These are phyloP conservation scores for Pichia manshurica DNA, from an alignment of 805 yeast species.

Conservation along the genomic window DNA sequence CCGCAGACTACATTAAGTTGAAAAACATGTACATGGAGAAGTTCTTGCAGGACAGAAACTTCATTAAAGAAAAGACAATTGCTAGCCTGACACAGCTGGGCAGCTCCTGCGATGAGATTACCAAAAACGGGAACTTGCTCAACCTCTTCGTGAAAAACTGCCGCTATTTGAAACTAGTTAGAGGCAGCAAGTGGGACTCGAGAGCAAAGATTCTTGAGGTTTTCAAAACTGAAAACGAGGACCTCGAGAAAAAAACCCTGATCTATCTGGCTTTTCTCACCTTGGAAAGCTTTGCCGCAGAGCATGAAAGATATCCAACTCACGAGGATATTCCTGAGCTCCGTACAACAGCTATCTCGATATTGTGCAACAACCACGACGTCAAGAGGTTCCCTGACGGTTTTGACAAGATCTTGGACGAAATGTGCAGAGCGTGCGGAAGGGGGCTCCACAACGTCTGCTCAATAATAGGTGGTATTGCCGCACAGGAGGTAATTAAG, in stretches of 20 bases:
- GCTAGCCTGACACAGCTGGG: constrained; percentile 27
- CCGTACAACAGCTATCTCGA: constrained; percentile 23
- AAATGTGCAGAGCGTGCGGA: constrained; percentile 37
- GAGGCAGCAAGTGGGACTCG: constrained; percentile 7
- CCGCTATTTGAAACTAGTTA: constrained; percentile 39
- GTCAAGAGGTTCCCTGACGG: constrained; percentile 29
- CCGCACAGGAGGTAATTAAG: constrained; percentile 79
- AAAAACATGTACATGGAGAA: constrained; percentile 54
- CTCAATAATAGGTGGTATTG: constrained; percentile 78
- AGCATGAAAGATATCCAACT: constrained; percentile 21
- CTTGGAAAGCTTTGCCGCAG: constrained; percentile 20
- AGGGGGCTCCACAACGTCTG: constrained; percentile 51
- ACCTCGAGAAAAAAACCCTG: constrained; percentile 11
- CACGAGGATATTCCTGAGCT: constrained; percentile 20
- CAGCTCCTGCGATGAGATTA: constrained; percentile 26
- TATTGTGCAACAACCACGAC: constrained; percentile 17
- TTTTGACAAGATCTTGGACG: constrained; percentile 35
- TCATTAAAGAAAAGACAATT: constrained; percentile 31
- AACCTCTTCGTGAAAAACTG: constrained; percentile 58
- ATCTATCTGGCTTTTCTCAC: constrained; percentile 42
- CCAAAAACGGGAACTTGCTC: constrained; percentile 32
- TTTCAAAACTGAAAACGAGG: neutral
- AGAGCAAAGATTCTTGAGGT: neutral
- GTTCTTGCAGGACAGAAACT: constrained; percentile 43
- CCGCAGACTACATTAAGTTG: constrained; percentile 52